Evolutionary conservation across 129 eudicot species (phyloP).

Genomic region (Centaurea solstitialis): DNA sequence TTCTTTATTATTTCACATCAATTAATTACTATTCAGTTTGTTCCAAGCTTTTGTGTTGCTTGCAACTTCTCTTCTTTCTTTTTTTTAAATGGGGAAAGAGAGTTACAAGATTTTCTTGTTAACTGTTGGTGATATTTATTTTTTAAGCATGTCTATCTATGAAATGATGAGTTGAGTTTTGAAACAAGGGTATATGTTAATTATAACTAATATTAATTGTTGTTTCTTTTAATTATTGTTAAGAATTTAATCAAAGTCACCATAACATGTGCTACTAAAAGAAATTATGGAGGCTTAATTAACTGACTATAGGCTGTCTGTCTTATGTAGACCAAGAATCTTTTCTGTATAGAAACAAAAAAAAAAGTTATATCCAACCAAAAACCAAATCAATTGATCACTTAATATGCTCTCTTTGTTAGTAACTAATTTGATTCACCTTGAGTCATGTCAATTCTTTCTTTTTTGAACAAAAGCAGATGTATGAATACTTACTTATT

Average conservation of each 20-base stretch:
- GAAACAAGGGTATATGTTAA: background rate
- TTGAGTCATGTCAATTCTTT: background rate
- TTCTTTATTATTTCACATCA: background rate
- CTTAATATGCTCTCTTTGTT: background rate
- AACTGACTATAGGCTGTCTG: constrained; percentile 18
- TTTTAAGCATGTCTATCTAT: too few relatives aligned
- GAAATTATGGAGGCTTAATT: background rate
- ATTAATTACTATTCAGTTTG: background rate
- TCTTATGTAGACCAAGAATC: constrained; percentile 14
- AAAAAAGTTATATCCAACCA: constrained; percentile 17
- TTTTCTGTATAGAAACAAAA: constrained; percentile 25
- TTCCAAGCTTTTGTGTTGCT: background rate
- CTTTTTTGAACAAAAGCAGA: background rate
- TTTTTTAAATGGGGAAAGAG: too few relatives aligned
- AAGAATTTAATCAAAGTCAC: background rate
- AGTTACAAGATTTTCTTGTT: too few relatives aligned
- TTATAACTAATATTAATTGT: background rate
- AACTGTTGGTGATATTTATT: too few relatives aligned
- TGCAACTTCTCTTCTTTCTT: too few relatives aligned
- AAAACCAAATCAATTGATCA: background rate
- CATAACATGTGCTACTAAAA: background rate
- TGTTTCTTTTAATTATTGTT: background rate
- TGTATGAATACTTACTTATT: constrained; percentile 1
- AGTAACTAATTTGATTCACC: background rate
- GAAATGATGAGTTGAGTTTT: background rate